These are phyloP conservation scores for Echites panduratus DNA, from an alignment of 257 asterid species.

Conservation along the genomic window DNA sequence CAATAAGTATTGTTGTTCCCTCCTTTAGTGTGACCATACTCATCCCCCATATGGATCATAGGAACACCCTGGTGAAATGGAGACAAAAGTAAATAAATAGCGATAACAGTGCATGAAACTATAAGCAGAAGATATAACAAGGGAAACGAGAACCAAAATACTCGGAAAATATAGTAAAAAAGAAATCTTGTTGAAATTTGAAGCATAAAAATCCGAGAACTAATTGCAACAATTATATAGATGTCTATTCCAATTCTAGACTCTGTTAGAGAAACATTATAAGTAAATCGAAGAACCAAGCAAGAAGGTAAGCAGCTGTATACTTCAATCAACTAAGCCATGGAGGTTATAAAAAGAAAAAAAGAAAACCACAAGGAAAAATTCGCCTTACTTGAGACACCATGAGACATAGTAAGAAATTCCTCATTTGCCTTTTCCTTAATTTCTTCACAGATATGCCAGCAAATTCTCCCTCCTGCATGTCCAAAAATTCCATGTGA, in stretches of 20 bases:
- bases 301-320: background rate
- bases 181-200: background rate
- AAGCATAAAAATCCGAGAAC: constrained; percentile 5
- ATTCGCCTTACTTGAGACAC: constrained; percentile 75
- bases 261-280: background rate
- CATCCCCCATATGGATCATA: constrained; percentile 95
- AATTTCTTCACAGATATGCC: constrained; percentile 66
- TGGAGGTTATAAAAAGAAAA: too few species aligned
- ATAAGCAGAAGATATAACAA: background rate
- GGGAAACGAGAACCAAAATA: background rate
- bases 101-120: background rate
- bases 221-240: background rate
- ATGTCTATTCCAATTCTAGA: background rate
- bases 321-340: background rate
- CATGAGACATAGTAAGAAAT: constrained; percentile 88
- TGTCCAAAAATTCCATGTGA: background rate
- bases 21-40: constrained; percentile 95
- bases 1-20: constrained; percentile 98
- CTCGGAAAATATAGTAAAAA: background rate
- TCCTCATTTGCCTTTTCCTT: constrained; percentile 89
- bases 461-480: constrained; percentile 90
- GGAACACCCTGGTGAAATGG: constrained; percentile 75
- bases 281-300: constrained; percentile 2
- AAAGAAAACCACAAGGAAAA: constrained; percentile 3
- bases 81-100: constrained; percentile 10